Conservation (phyloP, 768 basidiomycete species). For the Sporobolomyces phaffii region DNA sequence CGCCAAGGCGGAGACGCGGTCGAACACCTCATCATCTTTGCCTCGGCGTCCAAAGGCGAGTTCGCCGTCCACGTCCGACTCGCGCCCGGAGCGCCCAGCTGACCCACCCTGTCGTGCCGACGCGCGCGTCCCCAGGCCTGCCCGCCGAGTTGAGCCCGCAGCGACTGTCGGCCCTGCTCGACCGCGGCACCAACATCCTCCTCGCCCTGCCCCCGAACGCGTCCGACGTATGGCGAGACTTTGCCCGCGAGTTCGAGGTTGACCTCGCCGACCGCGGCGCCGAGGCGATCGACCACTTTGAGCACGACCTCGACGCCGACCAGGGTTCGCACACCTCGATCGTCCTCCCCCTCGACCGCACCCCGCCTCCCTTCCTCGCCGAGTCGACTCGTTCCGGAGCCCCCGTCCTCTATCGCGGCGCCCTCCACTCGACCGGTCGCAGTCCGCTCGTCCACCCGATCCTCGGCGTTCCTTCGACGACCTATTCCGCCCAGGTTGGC, state of each 20-base stretch:
- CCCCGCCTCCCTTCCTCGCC: slow-evolving; percentile 35
- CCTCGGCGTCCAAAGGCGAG: slow-evolving; percentile 79
- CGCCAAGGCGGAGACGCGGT: slow-evolving; percentile 65
- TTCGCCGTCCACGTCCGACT: not conserved
- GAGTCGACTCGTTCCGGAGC: slow-evolving; percentile 15
- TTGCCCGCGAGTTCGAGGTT: slow-evolving; percentile 86
- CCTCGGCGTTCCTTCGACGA: slow-evolving; percentile 59
- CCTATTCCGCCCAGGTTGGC: slow-evolving; percentile 49
- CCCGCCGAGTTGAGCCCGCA: slow-evolving; percentile 75
- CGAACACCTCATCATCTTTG: slow-evolving; percentile 78
- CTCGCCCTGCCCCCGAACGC: slow-evolving; percentile 62
- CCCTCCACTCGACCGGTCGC: slow-evolving; percentile 36
- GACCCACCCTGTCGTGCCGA: not conserved
- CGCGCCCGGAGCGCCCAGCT: slow-evolving; percentile 4
- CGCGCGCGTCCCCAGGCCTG: too few relatives aligned
- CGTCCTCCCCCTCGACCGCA: slow-evolving; percentile 50
- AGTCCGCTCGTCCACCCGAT: slow-evolving; percentile 65
- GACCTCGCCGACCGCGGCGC: slow-evolving; percentile 78
- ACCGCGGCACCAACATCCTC: slow-evolving; percentile 60
- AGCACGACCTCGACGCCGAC: slow-evolving; percentile 47
- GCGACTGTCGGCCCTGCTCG: slow-evolving; percentile 64
- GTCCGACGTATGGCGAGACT: slow-evolving; percentile 61
- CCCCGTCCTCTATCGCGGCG: slow-evolving; percentile 32
- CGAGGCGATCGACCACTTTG: slow-evolving; percentile 79
- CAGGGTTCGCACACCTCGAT: slow-evolving; percentile 34